These are phyloP conservation scores for Copromyces sp. DNA, from an alignment of 495 filamentous ascomycete genomes.

Conservation along the genomic window DNA sequence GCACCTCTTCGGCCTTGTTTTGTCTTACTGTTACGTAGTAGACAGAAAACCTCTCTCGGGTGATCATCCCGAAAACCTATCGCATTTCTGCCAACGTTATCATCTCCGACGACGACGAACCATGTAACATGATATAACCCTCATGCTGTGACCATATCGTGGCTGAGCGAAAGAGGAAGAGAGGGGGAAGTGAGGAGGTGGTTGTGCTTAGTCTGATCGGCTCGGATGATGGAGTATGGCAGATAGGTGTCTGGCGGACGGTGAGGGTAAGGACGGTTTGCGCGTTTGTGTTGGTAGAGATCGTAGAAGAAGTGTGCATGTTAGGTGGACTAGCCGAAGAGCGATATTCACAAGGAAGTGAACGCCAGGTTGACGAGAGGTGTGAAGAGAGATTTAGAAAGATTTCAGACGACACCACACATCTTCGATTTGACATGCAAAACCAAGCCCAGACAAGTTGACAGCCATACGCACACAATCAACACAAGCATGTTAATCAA, in stretches of 20 bases:
- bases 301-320: too few relatives aligned
- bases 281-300: too few relatives aligned
- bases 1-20: neutral
- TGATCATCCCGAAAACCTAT: neutral
- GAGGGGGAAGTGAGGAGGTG: neutral
- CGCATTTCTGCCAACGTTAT: neutral
- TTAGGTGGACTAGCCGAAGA: too few relatives aligned
- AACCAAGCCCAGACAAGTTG: neutral
- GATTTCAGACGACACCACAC: too few relatives aligned
- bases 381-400: too few relatives aligned
- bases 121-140: neutral
- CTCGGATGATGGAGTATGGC: neutral
- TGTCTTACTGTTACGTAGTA: neutral
- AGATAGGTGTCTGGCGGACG: neutral
- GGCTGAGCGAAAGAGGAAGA: neutral
- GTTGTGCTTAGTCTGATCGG: neutral
- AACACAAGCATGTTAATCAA: neutral
- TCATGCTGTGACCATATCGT: neutral
- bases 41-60: neutral
- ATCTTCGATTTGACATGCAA: too few relatives aligned
- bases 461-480: neutral
- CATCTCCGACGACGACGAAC: neutral
- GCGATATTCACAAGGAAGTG: too few relatives aligned
- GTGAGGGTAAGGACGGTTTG: neutral
- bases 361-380: too few relatives aligned